Evolutionary conservation across 495 filamentous ascomycete species (phyloP).

Genomic region (Cenococcum geophilum): DNA sequence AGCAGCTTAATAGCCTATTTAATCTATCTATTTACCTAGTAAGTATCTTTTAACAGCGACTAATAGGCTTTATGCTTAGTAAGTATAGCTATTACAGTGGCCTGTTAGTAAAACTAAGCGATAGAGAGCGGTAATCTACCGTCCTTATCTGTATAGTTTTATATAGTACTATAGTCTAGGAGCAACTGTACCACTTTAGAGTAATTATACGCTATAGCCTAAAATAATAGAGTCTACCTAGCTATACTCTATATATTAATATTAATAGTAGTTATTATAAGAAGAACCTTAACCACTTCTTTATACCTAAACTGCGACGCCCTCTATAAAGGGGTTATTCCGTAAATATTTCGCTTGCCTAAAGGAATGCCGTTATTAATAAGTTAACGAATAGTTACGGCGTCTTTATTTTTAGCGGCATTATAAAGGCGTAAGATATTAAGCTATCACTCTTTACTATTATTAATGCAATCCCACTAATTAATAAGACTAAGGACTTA

Average conservation of each 20-base stretch:
- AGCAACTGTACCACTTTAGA: too few species aligned
- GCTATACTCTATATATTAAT: slow-evolving; percentile 10
- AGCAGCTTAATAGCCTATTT: neutral
- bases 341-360: slow-evolving; percentile 11
- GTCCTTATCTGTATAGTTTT: too few species aligned
- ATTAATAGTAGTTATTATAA: slow-evolving; percentile 12
- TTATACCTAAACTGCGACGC: slow-evolving; percentile 6
- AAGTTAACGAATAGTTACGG: slow-evolving; percentile 13
- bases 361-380: slow-evolving; percentile 8
- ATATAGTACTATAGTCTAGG: too few species aligned
- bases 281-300: slow-evolving; percentile 6
- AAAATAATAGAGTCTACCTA: slow-evolving; percentile 9
- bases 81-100: slow-evolving; percentile 11
- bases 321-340: too few species aligned
- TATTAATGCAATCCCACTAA: slow-evolving; percentile 1
- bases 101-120: slow-evolving; percentile 1
- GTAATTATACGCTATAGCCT: neutral
- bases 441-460: slow-evolving; percentile 10
- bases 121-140: slow-evolving; percentile 8
- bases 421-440: slow-evolving; percentile 16
- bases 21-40: slow-evolving; percentile 1
- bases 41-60: neutral
- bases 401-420: too few species aligned
- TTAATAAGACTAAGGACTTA: slow-evolving; percentile 11
- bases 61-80: neutral